Evolutionary conservation across 352 stramenopile genomes (phyloP), one percentile per base, ranked within the genome.

Genomic region (Phytopythium chamaehyphon): DNA sequence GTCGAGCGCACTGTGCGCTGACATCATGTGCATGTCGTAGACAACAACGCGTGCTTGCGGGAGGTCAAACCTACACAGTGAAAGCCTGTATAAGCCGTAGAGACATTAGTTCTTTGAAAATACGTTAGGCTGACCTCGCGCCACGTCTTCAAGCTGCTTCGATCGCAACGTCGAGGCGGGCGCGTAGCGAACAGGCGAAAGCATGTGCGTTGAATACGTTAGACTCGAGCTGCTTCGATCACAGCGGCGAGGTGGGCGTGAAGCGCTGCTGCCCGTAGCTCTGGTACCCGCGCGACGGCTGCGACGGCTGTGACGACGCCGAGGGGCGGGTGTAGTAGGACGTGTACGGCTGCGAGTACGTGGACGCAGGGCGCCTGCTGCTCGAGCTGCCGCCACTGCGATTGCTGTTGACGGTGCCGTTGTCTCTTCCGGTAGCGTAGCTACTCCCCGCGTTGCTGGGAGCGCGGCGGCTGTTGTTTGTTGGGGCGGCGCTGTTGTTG

Each of bases 281-380:
- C 19, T 45, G 40, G 40, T 16, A 28, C 18, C 40, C 40, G 40
- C 40, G 40, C 40, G 40, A 45, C 43, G 23, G 43, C 40, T 33
- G 40, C 40, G 40, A 35, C 22, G 40, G 39, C 40, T 46, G 40
- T 22, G 40, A 46, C 14, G 24, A 12, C 3, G 43, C 43, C 23
- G 43, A 37, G 15, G 22, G 43, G 12, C 43, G 43, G 2, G 43
- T 48, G 23, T 48, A 48, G 43, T 48, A 48, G 43, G 43, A 48
- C 43, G 43, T 48, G 23, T 48, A 48, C 43, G 43, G 43, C 43
- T 48, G 43, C 23, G 43, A 2, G 43, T 48, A 48, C 12, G 24
- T 48, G 4, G 43, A 48, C 43, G 43, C 43, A 2, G 43, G 43
- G 2, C 43, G 43, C 15, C 43, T 37, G 24, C 43, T 36, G 43